Evolutionary conservation across 768 basidiomycete genomes (phyloP).

Genomic region (Dioszegia hungarica): DNA sequence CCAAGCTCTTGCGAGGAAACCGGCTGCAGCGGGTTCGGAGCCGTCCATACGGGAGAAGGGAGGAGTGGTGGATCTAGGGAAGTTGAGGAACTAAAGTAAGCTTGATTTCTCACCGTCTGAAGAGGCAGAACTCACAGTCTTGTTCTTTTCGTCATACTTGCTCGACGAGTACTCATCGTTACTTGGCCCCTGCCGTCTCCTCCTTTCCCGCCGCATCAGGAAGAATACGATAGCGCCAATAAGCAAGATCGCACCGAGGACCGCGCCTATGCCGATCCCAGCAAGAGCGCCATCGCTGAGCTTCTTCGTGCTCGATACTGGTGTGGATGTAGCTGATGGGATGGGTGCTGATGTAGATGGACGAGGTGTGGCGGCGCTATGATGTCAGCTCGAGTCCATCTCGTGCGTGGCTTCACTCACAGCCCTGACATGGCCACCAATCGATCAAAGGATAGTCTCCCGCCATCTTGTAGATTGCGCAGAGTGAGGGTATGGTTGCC

Average conservation of each 20-base stretch:
- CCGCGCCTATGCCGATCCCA: background rate
- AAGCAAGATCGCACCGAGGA: background rate
- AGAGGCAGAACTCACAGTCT: background rate
- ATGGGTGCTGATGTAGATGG: background rate
- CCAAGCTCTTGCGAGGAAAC: background rate
- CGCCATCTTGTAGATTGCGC: conserved; percentile 22
- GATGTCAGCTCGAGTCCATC: background rate
- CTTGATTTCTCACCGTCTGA: background rate
- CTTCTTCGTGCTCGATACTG: too few relatives aligned
- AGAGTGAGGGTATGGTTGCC: conserved; percentile 20
- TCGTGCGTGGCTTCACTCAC: conserved; percentile 12
- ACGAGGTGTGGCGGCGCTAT: background rate
- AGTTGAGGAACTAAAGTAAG: conserved; percentile 3
- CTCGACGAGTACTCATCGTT: background rate
- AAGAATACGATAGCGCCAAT: background rate
- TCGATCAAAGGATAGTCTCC: conserved; percentile 27
- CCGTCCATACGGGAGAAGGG: background rate
- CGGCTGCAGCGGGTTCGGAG: background rate
- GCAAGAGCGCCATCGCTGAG: background rate
- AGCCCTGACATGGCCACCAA: conserved; percentile 18
- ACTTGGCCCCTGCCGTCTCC: background rate
- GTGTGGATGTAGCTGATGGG: background rate
- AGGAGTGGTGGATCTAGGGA: background rate
- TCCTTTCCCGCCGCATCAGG: background rate
- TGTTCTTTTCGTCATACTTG: background rate